A percentile compares a stretch with the other conserved stretches of the same genome.
Evolutionary conservation across 2,329 filamentous ascomycete species (phyloP).

Genomic region (Cercospora janseana): DNA sequence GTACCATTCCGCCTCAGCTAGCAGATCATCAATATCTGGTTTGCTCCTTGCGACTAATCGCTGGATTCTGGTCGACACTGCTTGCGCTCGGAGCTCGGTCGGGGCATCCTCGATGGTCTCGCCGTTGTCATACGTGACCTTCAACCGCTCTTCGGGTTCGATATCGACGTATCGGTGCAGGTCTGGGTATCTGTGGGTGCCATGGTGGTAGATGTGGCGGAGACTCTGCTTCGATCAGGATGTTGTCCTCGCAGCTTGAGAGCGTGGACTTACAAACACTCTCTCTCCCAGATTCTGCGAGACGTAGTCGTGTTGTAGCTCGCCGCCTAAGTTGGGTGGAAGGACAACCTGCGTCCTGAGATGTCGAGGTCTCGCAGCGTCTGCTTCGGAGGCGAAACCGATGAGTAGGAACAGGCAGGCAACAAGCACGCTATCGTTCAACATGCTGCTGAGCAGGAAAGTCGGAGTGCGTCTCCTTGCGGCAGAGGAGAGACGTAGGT

Average conservation of each 20-base stretch:
- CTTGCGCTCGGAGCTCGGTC: slow-evolving; percentile 45
- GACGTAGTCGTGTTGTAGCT: background rate
- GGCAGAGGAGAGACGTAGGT: slow-evolving; percentile 3
- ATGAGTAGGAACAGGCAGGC: slow-evolving; percentile 21
- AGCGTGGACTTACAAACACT: slow-evolving; percentile 10
- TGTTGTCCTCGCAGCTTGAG: background rate
- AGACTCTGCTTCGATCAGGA: slow-evolving; percentile 52
- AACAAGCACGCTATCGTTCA: slow-evolving; percentile 25
- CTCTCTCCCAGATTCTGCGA: slow-evolving; percentile 10
- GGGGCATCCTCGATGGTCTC: slow-evolving; percentile 41
- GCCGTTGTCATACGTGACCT: slow-evolving; percentile 32
- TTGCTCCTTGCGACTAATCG: slow-evolving; percentile 76
- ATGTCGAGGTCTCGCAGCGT: slow-evolving; percentile 17
- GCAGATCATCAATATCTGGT: slow-evolving; percentile 72
- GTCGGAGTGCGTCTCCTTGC: background rate
- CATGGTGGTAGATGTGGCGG: slow-evolving; percentile 90
- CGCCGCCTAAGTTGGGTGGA: slow-evolving; percentile 8
- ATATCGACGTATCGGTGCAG: slow-evolving; percentile 78
- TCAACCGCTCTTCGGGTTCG: slow-evolving; percentile 51
- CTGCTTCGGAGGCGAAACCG: slow-evolving; percentile 7
- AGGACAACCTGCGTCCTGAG: slow-evolving; percentile 12
- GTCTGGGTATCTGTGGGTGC: slow-evolving; percentile 71
- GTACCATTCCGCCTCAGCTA: slow-evolving; percentile 67
- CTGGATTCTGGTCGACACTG: slow-evolving; percentile 63
- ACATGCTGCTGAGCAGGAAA: slow-evolving; percentile 24